Evolutionary conservation across 2,329 filamentous ascomycete species (phyloP).

Genomic region (Ceratocystiopsis brevicomis): DNA sequence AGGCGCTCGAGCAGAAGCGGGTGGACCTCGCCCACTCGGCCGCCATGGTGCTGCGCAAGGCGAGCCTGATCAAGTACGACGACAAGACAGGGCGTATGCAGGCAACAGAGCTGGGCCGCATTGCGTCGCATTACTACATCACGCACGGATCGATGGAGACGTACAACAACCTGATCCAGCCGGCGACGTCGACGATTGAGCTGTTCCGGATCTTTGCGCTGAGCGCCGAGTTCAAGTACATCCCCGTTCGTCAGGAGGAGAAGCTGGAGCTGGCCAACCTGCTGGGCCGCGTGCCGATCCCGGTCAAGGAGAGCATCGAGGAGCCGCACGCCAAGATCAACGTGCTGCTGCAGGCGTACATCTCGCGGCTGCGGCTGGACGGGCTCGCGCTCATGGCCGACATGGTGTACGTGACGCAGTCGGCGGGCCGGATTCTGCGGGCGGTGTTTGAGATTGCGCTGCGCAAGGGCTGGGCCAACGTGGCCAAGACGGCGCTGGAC

Average conservation of each 20-base stretch:
- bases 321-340: slow-evolving; percentile 97
- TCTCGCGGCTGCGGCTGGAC: slow-evolving; percentile 83
- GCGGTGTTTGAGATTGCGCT: slow-evolving; percentile 95
- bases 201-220: slow-evolving; percentile 91
- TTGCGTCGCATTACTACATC: slow-evolving; percentile 97
- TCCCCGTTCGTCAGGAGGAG: slow-evolving; percentile 91
- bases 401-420: slow-evolving; percentile 96
- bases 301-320: slow-evolving; percentile 93
- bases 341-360: slow-evolving; percentile 87
- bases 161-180: slow-evolving; percentile 89
- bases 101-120: slow-evolving; percentile 81
- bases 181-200: slow-evolving; percentile 82
- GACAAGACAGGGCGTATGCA: slow-evolving; percentile 79
- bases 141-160: slow-evolving; percentile 91
- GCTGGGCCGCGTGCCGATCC: slow-evolving; percentile 74
- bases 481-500: slow-evolving; percentile 80
- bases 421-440: slow-evolving; percentile 83
- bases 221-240: slow-evolving; percentile 97
- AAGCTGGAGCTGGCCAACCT: slow-evolving; percentile 91
- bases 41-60: slow-evolving; percentile 68
- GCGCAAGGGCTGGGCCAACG: slow-evolving; percentile 88
- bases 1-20: slow-evolving; percentile 80
- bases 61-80: slow-evolving; percentile 83
- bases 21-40: slow-evolving; percentile 96
- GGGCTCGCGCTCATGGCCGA: slow-evolving; percentile 94